A percentile compares a stretch with the other conserved stretches of the same genome.
phyloP scores from a whole-genome alignment of 2,329 filamentous ascomycete genomes.

The Aspergillus texensis region DNA sequence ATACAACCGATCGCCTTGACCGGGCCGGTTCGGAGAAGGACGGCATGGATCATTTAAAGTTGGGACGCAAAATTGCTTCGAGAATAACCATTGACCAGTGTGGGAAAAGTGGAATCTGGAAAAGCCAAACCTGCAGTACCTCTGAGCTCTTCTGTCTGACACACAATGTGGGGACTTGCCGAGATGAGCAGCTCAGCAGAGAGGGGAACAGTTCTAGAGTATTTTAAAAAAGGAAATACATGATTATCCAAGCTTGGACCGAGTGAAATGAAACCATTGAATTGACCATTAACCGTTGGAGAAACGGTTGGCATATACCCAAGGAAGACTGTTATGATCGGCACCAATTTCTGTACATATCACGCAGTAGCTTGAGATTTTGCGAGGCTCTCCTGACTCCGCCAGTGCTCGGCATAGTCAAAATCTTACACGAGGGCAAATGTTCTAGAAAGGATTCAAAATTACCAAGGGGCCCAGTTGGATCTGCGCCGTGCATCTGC shows the following conservation, averaged over 20 bases:
- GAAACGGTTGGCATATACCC: too few species aligned
- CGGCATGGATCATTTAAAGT: neutral
- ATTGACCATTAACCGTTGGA: too few species aligned
- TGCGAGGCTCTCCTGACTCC: neutral
- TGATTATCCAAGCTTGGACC: too few species aligned
- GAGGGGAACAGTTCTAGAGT: too few species aligned
- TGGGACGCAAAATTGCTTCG: neutral
- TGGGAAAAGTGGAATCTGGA: neutral
- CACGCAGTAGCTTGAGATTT: neutral
- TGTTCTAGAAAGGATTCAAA: neutral
- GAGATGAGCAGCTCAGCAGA: too few species aligned
- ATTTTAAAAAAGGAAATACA: too few species aligned
- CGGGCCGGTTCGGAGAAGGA: neutral
- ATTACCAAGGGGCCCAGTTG: neutral
- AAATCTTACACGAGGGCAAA: neutral
- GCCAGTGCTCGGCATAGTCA: neutral
- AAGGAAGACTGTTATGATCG: neutral
- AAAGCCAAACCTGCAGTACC: neutral
- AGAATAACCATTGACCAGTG: neutral
- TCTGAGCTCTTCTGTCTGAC: neutral
- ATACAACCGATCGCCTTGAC: neutral
- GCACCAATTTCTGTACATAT: neutral
- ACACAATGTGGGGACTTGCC: neutral
- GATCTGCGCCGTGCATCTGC: neutral
- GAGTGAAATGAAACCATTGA: too few species aligned